Evolutionary conservation across 2,329 filamentous ascomycete genomes (phyloP).

Genomic region (Fusarium xyrophilum): DNA sequence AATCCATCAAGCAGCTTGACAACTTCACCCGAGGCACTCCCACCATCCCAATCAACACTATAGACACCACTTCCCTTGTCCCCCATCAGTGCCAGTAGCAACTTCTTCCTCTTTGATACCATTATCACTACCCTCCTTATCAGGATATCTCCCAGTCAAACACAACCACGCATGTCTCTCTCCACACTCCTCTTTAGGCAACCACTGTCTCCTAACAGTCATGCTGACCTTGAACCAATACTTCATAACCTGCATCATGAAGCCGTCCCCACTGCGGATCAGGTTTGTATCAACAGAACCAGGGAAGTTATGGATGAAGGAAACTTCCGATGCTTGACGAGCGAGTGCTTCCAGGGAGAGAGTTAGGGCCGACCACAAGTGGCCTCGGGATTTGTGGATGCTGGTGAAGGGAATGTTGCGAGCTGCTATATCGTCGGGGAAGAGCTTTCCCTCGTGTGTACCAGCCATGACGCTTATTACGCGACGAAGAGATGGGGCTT

Average conservation of each 20-base stretch:
- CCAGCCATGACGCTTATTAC: slow-evolving; percentile 41
- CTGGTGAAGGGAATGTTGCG: slow-evolving; percentile 31
- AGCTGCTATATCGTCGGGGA: slow-evolving; percentile 34
- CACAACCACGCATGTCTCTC: slow-evolving; percentile 40
- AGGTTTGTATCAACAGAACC: slow-evolving; percentile 41
- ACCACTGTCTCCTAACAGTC: slow-evolving; percentile 7
- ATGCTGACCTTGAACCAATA: slow-evolving; percentile 16
- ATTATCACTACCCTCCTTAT: background rate
- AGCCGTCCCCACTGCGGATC: slow-evolving; percentile 30
- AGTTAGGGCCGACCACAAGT: slow-evolving; percentile 36
- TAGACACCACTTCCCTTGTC: slow-evolving; percentile 37
- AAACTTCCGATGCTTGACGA: slow-evolving; percentile 32
- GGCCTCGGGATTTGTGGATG: slow-evolving; percentile 29
- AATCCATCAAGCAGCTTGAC: slow-evolving; percentile 26
- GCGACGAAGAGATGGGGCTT: slow-evolving; percentile 25
- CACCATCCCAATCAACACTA: slow-evolving; percentile 35
- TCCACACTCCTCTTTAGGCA: slow-evolving; percentile 33
- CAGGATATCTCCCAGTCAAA: slow-evolving; percentile 30
- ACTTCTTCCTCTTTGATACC: background rate
- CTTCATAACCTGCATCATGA: slow-evolving; percentile 27
- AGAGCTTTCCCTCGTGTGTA: slow-evolving; percentile 28
- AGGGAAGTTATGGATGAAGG: slow-evolving; percentile 44
- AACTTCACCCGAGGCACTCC: slow-evolving; percentile 23
- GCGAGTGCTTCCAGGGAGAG: slow-evolving; percentile 39
- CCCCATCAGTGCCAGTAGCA: slow-evolving; percentile 30